Base-by-base conservation (phyloP, 768 basidiomycete species). In the Auricularia auricula-judae region DNA sequence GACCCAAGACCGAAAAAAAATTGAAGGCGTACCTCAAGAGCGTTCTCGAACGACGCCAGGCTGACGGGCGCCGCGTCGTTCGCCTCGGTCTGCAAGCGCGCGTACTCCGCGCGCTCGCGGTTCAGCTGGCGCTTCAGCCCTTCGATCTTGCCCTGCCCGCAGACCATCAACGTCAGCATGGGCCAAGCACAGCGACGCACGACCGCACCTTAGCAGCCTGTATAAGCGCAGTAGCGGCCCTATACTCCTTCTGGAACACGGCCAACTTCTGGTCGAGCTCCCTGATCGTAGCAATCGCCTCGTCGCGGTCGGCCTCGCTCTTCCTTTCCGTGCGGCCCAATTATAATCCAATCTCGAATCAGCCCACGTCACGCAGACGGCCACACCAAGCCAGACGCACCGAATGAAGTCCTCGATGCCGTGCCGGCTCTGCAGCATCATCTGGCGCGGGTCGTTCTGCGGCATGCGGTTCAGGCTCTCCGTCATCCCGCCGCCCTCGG, bases 11-110 rank as follows among this genome's bases (percentile, higher is more conserved):
- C n/a, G 39, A 59, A 11, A 36, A 23, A 10, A 42, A 36, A 43
- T 36, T 23, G 42, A 65, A 36, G 39, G 71, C 80, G 35, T 68
- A 86, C 88, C 68, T 78, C 72, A 71, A 84, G 82, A 3, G 80
- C 82, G 11, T 73, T 77, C 65, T 86, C 77, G 14, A 89, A 74
- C 14, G 80, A 81, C 23, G 80, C 76, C n/a, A 89, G 77, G 68
- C 82, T 80, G 5, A 82, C 82, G 1, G 88, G 86, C 72, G 87
- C 76, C 12, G 88, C 87, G 21, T 89, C 86, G 64, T 87, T 88
- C 12, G 81, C 79, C 66, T 88, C 86, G 12, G 64, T 53, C 54
- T 67, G 36, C 14, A 70, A 29, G 16, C 42, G 39, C 4, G 47
- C 53, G 47, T 64, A 43, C 62, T 63, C 10, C 47, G 47, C 8